Evolutionary conservation across 306 rosid genomes (phyloP), one percentile per base, ranked within the genome.

Genomic region (Castanea crenata): DNA sequence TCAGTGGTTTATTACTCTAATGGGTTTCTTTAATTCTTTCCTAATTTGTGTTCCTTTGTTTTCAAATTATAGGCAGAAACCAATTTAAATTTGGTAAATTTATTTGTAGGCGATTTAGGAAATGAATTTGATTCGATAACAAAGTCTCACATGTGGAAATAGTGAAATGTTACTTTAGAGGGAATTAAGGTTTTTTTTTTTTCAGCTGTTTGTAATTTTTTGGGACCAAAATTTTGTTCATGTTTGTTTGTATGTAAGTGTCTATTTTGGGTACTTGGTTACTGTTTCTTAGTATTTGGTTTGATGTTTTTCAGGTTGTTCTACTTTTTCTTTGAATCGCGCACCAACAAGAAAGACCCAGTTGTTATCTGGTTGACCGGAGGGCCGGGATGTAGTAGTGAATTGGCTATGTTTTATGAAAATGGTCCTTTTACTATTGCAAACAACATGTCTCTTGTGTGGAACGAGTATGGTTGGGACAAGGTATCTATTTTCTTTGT

Each of bases 331-430:
- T 94, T 94, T 34, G 94, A 93, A 83, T 95, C 99, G 1, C 90
- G 99, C 72, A 88, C 71, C 76, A 89, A 81, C 83, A 86, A 90
- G 89, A 73, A 85, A 81, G 99, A 92, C 63, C 99, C 99, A 81
- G 85, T 95, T 74, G 99, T 95, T 46, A 93, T 95, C 63, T 95
- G 99, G 99, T 87, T 93, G 83, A 95, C 98, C 51, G 99, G 99
- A 82, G 99, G 99, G 4, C 99, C 99, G 52, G 99, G 99, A 6
- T 95, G 99, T 82, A 93, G 99, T 76, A 92, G 99, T 83, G 99
- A 95, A 86, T 79, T 95, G 94, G 99, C 99, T 27, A 78, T 93
- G 83, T 95, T 95, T 82, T 95, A 91, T 74, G 99, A 95, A 64
- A 95, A 95, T 63, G 99, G 99, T 18, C 99, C 98, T 73, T 95